Base-by-base conservation (phyloP, 331 rosid species). In the Erythrophleum ivorense region DNA sequence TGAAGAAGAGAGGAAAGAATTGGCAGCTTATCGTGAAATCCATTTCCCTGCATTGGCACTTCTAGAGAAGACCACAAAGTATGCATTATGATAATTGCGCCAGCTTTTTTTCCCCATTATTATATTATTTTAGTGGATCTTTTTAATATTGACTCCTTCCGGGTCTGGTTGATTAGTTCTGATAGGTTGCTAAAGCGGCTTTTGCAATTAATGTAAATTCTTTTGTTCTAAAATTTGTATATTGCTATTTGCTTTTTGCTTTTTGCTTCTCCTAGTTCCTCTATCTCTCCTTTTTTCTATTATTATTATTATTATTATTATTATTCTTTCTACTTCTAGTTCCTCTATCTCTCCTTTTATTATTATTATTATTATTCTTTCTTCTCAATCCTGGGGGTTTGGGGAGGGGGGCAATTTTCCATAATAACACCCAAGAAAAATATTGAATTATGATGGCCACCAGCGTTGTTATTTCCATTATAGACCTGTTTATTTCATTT, bases 21-120 rank as follows among this genome's bases (percentile, higher is more conserved):
- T 96, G 91, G 92, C 92, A 84, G 95, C 94, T 63, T 96, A 91
- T 72, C 97, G 99, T 11, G 89, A 90, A 87, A 87, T 91, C 82
- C 99, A 96, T 86, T 92, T 96, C 81, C 99, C 99, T 41, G 94
- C 99, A 38, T 71, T 92, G 87, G 85, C 92, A 48, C 88, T 76
- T 73, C 84, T 93, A 53, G 82, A 78, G 87, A 92, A 87, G 68
- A 91, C 97, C 64, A 88, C 91, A 38, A 88, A 75, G 98, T 96
- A 94, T 80, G 92, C 70, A 63, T 54, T 77, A 43, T 77, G 49
- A 69, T 58, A 73, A 75, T 80, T 71, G 14, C 50, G 21, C 57
- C 40, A 60, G 71, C 50, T 66, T 33, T 81, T 80, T 18, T 69
- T 34, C 24, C 80, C 63, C 2, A n/a, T 49, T 45, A 5, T 49